A percentile compares a stretch with the other conserved stretches of the same genome.
phyloP scores from a whole-genome alignment of 192 early-diverging fungal genomes.

The Coemansia nantahalensis region DNA sequence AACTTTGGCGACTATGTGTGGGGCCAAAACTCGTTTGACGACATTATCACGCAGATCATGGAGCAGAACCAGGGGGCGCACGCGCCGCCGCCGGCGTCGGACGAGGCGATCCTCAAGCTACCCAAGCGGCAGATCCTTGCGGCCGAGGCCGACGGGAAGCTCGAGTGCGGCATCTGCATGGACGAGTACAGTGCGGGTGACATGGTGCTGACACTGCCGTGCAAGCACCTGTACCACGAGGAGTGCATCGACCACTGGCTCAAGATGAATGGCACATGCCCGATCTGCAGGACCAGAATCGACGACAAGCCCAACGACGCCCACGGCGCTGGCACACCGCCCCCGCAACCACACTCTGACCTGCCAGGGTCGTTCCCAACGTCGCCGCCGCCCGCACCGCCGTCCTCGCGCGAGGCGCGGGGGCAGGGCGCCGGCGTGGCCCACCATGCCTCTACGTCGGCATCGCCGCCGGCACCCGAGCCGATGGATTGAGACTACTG shows the following conservation, averaged over 20 bases:
- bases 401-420: too few species aligned
- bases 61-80: constrained; percentile 60
- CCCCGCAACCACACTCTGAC: constrained; percentile 26
- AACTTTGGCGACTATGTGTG: constrained; percentile 84
- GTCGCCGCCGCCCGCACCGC: neutral
- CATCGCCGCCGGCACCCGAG: constrained; percentile 21
- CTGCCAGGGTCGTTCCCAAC: constrained; percentile 50
- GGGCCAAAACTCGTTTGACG: constrained; percentile 78
- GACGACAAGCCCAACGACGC: constrained; percentile 12
- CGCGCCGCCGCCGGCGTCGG: constrained; percentile 75
- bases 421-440: too few species aligned
- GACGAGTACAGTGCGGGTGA: constrained; percentile 78
- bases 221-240: constrained; percentile 87
- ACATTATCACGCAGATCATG: constrained; percentile 86
- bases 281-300: constrained; percentile 69
- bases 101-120: constrained; percentile 69
- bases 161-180: constrained; percentile 86
- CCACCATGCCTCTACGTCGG: too few species aligned
- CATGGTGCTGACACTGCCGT: constrained; percentile 67
- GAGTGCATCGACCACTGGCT: constrained; percentile 91
- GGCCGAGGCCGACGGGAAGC: constrained; percentile 60
- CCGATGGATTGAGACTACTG: constrained; percentile 18
- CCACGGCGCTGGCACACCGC: neutral
- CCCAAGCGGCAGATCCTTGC: constrained; percentile 53
- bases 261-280: constrained; percentile 90